Evolutionary conservation across 2,329 filamentous ascomycete species (phyloP).

Genomic region (Cadophora gregata): DNA sequence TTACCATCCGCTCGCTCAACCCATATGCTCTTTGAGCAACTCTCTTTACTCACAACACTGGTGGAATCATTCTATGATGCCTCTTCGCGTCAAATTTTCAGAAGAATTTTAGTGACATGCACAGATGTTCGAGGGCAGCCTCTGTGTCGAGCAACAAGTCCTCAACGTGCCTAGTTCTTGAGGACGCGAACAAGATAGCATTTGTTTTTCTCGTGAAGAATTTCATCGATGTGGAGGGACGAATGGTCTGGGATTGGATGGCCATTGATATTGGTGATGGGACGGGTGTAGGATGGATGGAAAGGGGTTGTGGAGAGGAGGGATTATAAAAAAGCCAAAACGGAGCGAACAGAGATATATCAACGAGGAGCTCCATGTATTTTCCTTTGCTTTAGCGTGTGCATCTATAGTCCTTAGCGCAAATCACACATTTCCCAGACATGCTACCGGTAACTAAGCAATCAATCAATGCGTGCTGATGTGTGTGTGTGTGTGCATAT

Average conservation of each 20-base stretch:
- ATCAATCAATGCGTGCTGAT: slow-evolving; percentile 25
- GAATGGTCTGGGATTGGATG: slow-evolving; percentile 20
- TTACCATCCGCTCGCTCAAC: slow-evolving; percentile 85
- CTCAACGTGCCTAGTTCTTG: neutral
- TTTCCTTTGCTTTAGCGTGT: slow-evolving; percentile 43
- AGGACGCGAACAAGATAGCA: slow-evolving; percentile 20
- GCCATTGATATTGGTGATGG: neutral
- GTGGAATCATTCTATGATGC: slow-evolving; percentile 1
- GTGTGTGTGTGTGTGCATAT: too few relatives aligned
- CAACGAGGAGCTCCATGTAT: slow-evolving; percentile 38
- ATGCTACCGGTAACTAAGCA: too few relatives aligned
- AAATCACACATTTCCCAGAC: slow-evolving; percentile 36
- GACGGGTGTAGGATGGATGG: neutral
- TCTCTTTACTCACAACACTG: slow-evolving; percentile 18
- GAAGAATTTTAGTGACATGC: slow-evolving; percentile 13
- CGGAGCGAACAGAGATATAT: slow-evolving; percentile 34
- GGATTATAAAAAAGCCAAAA: slow-evolving; percentile 22
- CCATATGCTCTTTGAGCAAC: slow-evolving; percentile 63
- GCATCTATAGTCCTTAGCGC: slow-evolving; percentile 40
- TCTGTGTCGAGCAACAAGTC: slow-evolving; percentile 23
- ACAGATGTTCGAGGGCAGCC: slow-evolving; percentile 16
- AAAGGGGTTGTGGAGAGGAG: neutral
- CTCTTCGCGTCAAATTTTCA: neutral
- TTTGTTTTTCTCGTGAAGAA: slow-evolving; percentile 32
- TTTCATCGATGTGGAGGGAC: slow-evolving; percentile 25